A percentile compares a stretch with the other conserved stretches of the same genome.
phyloP scores from a whole-genome alignment of 1,139 yeast genomes.

The Magnusiomyces tetraspermus region DNA sequence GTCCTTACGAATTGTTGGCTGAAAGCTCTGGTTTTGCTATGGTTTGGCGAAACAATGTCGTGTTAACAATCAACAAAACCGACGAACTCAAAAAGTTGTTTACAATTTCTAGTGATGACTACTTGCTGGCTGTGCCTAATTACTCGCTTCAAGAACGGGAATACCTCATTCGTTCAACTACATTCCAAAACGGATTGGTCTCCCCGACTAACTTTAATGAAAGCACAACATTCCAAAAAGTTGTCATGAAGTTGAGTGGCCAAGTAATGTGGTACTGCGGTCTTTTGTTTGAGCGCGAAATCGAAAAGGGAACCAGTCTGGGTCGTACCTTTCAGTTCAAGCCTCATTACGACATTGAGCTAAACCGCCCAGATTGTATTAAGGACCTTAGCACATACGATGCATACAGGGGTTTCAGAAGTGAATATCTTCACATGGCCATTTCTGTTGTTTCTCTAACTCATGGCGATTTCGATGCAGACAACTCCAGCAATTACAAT shows the following conservation, averaged over 20 bases:
- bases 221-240: slow-evolving; percentile 32
- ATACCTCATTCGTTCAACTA: slow-evolving; percentile 21
- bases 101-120: slow-evolving; percentile 54
- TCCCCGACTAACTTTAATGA: slow-evolving; percentile 22
- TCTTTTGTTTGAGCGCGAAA: slow-evolving; percentile 39
- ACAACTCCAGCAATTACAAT: slow-evolving; percentile 38
- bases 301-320: slow-evolving; percentile 14
- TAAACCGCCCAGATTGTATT: slow-evolving; percentile 56
- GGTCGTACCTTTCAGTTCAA: slow-evolving; percentile 44
- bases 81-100: slow-evolving; percentile 56
- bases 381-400: slow-evolving; percentile 45
- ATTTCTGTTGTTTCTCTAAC: slow-evolving; percentile 50
- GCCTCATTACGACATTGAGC: slow-evolving; percentile 63
- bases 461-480: slow-evolving; percentile 20
- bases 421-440: slow-evolving; percentile 72
- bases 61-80: slow-evolving; percentile 50
- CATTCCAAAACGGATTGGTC: slow-evolving; percentile 19
- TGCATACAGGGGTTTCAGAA: slow-evolving; percentile 69
- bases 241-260: slow-evolving; percentile 47
- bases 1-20: slow-evolving; percentile 67
- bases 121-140: slow-evolving; percentile 58
- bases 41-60: slow-evolving; percentile 63
- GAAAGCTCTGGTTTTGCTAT: slow-evolving; percentile 70
- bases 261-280: slow-evolving; percentile 44
- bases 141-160: slow-evolving; percentile 30